These are phyloP conservation scores for Pelargonium exstipulatum DNA, from an alignment of 441 rosid genomes.

Conservation along the genomic window DNA sequence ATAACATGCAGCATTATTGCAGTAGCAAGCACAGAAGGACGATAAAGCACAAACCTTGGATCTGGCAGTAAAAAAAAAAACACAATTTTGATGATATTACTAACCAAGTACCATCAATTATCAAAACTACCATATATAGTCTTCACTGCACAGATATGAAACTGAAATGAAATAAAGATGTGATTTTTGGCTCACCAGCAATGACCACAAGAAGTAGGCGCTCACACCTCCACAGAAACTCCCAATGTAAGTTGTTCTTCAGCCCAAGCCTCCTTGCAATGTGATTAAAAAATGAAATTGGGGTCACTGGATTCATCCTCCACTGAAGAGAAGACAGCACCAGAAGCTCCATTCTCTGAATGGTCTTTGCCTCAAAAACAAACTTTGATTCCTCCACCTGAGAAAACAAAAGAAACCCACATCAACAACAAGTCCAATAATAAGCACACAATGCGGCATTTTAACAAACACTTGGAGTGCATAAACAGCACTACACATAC, in stretches of 20 bases:
- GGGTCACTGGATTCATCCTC: constrained; percentile 69
- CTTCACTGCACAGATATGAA: neutral
- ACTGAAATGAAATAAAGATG: neutral
- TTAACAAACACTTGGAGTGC: constrained; percentile 27
- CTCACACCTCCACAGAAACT: constrained; percentile 44
- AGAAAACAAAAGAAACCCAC: constrained; percentile 12
- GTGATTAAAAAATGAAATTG: constrained; percentile 53
- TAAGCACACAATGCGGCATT: constrained; percentile 25
- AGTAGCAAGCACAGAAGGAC: constrained; percentile 49
- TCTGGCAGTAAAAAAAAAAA: constrained; percentile 33
- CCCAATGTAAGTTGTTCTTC: constrained; percentile 35
- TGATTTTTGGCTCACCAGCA: constrained; percentile 30
- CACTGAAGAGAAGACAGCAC: constrained; percentile 53
- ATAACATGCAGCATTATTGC: constrained; percentile 49
- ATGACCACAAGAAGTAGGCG: constrained; percentile 45
- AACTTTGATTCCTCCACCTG: constrained; percentile 51
- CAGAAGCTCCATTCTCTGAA: constrained; percentile 69
- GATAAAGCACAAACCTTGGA: constrained; percentile 37
- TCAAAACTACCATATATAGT: neutral
- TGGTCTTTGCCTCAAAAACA: constrained; percentile 56
- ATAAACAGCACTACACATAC: constrained; percentile 28
- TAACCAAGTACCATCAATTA: neutral
- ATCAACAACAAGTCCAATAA: constrained; percentile 17
- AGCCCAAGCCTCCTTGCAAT: constrained; percentile 42
- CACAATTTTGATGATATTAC: neutral